Percentiles rank a stretch among this genome's conserved stretches.
These are phyloP conservation scores for Venturia oleaginea DNA, from an alignment of 2,329 filamentous ascomycete species.

Conservation along the genomic window DNA sequence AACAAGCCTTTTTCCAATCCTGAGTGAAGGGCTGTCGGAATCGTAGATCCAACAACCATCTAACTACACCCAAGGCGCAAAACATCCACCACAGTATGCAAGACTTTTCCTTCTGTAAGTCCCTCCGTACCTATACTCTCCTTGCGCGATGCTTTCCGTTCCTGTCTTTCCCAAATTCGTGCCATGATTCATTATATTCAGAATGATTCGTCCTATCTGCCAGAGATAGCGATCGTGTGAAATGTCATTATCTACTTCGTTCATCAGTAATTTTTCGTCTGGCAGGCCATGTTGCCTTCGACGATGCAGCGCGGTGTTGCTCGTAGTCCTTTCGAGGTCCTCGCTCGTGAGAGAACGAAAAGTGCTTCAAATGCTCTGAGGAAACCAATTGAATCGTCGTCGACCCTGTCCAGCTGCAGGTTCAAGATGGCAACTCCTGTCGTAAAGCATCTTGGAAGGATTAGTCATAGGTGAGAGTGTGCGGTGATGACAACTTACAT, in stretches of 20 bases:
- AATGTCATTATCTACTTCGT: background rate
- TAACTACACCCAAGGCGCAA: background rate
- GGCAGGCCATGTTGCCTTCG: background rate
- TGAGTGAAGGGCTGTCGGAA: background rate
- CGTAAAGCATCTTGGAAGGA: constrained; percentile 1
- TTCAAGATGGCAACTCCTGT: constrained; percentile 8
- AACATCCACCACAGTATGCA: background rate
- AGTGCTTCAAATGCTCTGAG: background rate
- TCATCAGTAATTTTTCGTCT: background rate
- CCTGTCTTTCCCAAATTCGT: background rate
- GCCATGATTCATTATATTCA: background rate
- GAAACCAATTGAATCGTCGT: constrained; percentile 12
- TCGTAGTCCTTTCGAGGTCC: background rate
- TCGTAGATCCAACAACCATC: background rate
- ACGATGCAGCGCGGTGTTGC: background rate
- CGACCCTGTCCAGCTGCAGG: constrained; percentile 2
- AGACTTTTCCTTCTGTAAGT: background rate
- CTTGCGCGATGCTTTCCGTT: background rate
- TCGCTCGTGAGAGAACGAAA: background rate
- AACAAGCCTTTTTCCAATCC: background rate
- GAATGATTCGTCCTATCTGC: background rate
- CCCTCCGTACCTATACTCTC: background rate
- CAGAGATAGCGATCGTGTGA: background rate
- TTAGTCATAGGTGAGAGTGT: background rate
- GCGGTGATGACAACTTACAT: constrained; percentile 49